A percentile compares a stretch with the other conserved stretches of the same genome.
Conservation (phyloP, 2,329 filamentous ascomycete genomes). For the Arthrobotrys iridis region DNA sequence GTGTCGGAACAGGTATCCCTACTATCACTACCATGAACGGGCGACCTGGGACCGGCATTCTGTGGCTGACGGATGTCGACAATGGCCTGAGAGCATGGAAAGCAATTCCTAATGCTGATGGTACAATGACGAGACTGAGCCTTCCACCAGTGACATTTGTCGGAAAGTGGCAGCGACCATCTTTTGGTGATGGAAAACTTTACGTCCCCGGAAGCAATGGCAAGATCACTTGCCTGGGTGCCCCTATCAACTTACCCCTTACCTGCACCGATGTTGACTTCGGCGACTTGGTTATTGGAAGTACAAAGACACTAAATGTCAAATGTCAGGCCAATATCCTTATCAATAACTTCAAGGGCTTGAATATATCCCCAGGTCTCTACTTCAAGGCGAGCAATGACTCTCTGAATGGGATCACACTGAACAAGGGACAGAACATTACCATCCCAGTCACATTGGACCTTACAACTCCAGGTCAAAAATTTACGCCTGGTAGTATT, state of each 20-base stretch:
- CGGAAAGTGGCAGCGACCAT: conserved; percentile 62
- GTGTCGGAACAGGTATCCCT: conserved; percentile 60
- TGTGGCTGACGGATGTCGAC: conserved; percentile 63
- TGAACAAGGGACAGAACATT: conserved; percentile 61
- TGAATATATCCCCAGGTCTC: conserved; percentile 60
- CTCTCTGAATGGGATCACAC: conserved; percentile 61
- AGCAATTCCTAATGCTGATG: conserved; percentile 60
- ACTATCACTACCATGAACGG: conserved; percentile 62
- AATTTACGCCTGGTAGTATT: conserved; percentile 29
- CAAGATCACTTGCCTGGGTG: conserved; percentile 57
- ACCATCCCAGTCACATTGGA: conserved; percentile 60
- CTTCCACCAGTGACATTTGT: conserved; percentile 61
- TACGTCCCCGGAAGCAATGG: conserved; percentile 59
- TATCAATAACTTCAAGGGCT: conserved; percentile 61
- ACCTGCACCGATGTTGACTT: conserved; percentile 63
- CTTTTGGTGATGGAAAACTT: conserved; percentile 63
- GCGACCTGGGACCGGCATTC: conserved; percentile 61
- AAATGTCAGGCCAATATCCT: conserved; percentile 63
- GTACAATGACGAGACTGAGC: conserved; percentile 57
- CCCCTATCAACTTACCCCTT: conserved; percentile 63
- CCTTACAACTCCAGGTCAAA: conserved; percentile 23
- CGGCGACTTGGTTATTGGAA: conserved; percentile 61
- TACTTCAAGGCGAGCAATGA: conserved; percentile 62
- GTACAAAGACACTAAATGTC: conserved; percentile 59
- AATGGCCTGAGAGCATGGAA: conserved; percentile 62